Conservation (phyloP, 2,329 filamentous ascomycete species). For the Fusarium acutatum region DNA sequence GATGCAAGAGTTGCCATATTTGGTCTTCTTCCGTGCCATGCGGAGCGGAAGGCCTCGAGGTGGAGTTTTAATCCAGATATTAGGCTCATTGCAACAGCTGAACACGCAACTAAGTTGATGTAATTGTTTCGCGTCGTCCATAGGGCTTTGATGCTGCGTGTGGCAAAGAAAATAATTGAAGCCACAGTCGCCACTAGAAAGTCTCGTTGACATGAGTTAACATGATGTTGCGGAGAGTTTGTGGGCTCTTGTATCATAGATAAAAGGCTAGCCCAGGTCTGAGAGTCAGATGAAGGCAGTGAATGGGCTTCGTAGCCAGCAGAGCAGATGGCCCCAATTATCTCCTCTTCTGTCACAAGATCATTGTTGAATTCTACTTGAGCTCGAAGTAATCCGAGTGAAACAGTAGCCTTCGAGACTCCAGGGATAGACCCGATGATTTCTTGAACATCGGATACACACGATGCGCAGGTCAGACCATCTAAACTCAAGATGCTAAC, state of each 20-base stretch:
- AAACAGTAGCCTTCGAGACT: neutral
- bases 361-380: neutral
- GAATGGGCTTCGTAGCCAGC: neutral
- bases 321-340: neutral
- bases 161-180: neutral
- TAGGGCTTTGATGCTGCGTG: neutral
- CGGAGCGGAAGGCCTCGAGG: rapidly evolving
- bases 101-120: rapidly evolving
- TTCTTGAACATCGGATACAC: neutral
- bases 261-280: neutral
- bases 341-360: rapidly evolving
- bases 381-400: neutral
- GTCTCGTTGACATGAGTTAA: neutral
- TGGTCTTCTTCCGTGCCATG: neutral
- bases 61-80: rapidly evolving
- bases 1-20: neutral
- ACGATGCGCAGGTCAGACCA: neutral
- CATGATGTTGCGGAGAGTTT: neutral
- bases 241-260: neutral
- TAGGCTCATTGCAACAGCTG: neutral
- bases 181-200: neutral
- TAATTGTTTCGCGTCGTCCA: neutral
- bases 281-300: neutral
- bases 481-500: neutral
- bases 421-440: neutral